Percentiles rank a stretch among this genome's conserved stretches.
Conservation (phyloP, 306 rosid genomes). For the Vicia faba region DNA sequence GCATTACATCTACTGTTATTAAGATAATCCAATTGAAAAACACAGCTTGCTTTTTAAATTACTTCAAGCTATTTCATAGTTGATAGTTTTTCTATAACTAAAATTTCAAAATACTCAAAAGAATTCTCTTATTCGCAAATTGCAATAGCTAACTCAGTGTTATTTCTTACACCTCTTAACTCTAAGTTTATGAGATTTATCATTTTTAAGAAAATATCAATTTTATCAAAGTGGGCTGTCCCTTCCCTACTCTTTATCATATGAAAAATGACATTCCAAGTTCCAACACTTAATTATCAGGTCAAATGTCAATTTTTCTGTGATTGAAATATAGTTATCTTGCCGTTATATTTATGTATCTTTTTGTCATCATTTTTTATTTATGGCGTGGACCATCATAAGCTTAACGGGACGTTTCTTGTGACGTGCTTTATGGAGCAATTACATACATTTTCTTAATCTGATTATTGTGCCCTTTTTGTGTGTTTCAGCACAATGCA, state of each 20-base stretch:
- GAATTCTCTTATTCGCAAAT: neutral
- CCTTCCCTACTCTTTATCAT: neutral
- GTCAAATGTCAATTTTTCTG: conserved; percentile 4
- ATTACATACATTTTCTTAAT: conserved; percentile 14
- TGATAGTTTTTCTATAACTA: neutral
- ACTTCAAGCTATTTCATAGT: conserved; percentile 1
- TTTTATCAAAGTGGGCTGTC: neutral
- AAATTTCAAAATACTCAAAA: neutral
- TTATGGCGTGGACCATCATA: conserved; percentile 2
- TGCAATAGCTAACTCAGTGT: neutral
- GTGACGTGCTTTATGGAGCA: conserved; percentile 18
- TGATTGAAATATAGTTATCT: conserved; percentile 22
- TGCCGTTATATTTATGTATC: conserved; percentile 18
- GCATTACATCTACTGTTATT: neutral
- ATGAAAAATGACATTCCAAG: neutral
- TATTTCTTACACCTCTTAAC: conserved; percentile 23
- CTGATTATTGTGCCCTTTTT: conserved; percentile 10
- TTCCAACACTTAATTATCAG: neutral
- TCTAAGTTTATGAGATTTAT: conserved; percentile 5
- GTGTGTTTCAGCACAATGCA: conserved; percentile 79
- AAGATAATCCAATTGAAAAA: conserved; percentile 1
- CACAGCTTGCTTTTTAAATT: neutral
- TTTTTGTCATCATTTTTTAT: neutral
- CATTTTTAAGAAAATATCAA: neutral
- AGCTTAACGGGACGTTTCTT: conserved; percentile 4